These are phyloP conservation scores for Geosmithia putterillii DNA, from an alignment of 2,329 filamentous ascomycete genomes.

Conservation along the genomic window DNA sequence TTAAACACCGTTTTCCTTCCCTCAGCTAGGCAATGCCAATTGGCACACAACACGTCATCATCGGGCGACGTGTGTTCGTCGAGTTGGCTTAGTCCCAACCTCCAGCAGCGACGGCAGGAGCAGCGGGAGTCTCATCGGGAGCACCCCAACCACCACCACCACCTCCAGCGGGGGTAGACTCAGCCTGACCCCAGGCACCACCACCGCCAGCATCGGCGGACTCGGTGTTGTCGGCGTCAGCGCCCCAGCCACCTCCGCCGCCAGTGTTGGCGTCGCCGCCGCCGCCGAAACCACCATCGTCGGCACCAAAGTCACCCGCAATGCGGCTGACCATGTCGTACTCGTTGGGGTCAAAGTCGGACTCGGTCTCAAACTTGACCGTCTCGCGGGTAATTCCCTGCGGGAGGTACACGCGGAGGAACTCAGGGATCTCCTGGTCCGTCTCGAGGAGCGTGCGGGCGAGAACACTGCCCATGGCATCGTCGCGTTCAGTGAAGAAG, in stretches of 20 bases:
- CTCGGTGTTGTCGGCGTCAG: conserved; percentile 6
- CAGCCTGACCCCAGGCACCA: conserved; percentile 2
- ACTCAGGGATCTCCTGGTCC: conserved; percentile 68
- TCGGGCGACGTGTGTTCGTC: no score
- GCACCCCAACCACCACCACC: not conserved
- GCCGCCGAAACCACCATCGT: conserved; percentile 6
- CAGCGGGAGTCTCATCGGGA: not conserved
- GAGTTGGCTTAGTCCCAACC: not conserved
- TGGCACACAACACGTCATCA: no score
- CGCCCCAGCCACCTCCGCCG: conserved; percentile 8
- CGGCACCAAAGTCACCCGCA: conserved; percentile 9
- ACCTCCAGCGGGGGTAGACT: not conserved
- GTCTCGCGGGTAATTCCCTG: conserved; percentile 34
- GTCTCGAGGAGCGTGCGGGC: conserved; percentile 75
- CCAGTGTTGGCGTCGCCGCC: conserved; percentile 6
- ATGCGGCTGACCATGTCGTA: no score
- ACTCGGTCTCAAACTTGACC: conserved; percentile 43
- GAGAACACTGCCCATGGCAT: conserved; percentile 58
- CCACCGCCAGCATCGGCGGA: conserved; percentile 9
- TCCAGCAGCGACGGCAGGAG: not conserved
- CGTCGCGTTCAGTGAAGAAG: conserved; percentile 72
- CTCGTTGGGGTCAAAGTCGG: conserved; percentile 33
- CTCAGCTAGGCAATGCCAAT: no score
- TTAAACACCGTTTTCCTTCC: no score
- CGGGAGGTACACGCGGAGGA: conserved; percentile 55